A percentile compares a stretch with the other conserved stretches of the same genome.
Evolutionary conservation across 208 protist species (phyloP).

Genomic region (Leptomonas pyrrhocoris): DNA sequence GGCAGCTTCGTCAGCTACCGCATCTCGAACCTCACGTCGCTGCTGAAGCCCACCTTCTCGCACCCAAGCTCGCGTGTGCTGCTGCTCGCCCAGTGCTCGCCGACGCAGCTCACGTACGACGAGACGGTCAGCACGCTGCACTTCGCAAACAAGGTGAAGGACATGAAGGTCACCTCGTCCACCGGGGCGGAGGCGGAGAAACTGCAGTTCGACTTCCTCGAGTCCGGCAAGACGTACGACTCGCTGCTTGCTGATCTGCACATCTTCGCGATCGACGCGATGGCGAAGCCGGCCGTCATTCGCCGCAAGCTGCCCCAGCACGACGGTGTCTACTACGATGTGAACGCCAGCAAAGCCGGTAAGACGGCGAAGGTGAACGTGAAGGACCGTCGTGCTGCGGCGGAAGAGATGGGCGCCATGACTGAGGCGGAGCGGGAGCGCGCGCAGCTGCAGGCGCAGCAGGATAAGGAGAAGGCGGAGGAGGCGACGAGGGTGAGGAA

Average conservation of each 20-base stretch:
- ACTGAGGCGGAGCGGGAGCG: constrained; percentile 59
- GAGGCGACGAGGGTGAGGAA: constrained; percentile 26
- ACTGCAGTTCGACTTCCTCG: constrained; percentile 66
- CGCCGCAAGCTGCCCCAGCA: constrained; percentile 53
- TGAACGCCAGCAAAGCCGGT: constrained; percentile 32
- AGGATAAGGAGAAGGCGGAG: constrained; percentile 50
- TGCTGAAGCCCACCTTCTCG: constrained; percentile 88
- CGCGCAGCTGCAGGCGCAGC: constrained; percentile 29
- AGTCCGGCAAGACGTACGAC: constrained; percentile 57
- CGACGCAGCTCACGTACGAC: constrained; percentile 74
- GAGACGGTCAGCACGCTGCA: constrained; percentile 89
- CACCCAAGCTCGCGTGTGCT: constrained; percentile 76
- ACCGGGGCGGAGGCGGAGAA: constrained; percentile 52
- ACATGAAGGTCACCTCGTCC: constrained; percentile 69
- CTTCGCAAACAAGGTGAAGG: constrained; percentile 93
- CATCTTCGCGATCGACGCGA: constrained; percentile 62
- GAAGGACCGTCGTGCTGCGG: constrained; percentile 41
- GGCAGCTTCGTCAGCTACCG: constrained; percentile 88
- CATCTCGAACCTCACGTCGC: constrained; percentile 85
- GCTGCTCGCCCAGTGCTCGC: constrained; percentile 88
- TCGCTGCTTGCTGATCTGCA: constrained; percentile 72
- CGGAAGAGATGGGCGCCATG: constrained; percentile 54
- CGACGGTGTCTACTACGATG: constrained; percentile 66
- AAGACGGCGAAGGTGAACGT: constrained; percentile 39
- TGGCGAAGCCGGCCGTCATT: constrained; percentile 52